Percentiles rank a stretch among this genome's conserved stretches.
These are phyloP conservation scores for Magnusiomyces paraingens DNA, from an alignment of 1,139 yeast species.

Conservation along the genomic window DNA sequence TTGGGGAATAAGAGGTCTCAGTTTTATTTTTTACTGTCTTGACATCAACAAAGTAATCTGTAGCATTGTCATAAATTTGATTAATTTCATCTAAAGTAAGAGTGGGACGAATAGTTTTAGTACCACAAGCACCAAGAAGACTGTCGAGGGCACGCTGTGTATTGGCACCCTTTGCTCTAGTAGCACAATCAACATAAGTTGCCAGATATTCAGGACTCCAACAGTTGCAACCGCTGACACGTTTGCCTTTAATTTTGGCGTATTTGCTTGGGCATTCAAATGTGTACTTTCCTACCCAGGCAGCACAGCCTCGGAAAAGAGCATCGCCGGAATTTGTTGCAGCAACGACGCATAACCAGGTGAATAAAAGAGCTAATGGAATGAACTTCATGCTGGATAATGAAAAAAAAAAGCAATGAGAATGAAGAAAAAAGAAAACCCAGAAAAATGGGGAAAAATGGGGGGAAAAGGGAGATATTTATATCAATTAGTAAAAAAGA, in stretches of 20 bases:
- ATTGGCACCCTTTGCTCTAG: conserved; percentile 5
- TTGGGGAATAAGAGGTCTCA: background rate
- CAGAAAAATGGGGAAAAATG: too few species aligned
- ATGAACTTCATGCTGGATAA: too few species aligned
- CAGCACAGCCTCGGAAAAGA: background rate
- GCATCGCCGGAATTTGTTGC: conserved; percentile 3
- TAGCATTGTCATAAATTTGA: background rate
- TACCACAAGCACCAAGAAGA: background rate
- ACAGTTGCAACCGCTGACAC: conserved; percentile 1
- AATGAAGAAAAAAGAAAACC: too few species aligned
- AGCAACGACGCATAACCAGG: background rate
- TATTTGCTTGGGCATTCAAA: background rate
- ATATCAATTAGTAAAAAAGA: too few species aligned
- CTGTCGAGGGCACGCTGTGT: background rate
- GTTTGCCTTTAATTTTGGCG: background rate
- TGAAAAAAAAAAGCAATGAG: too few species aligned
- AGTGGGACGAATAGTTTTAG: background rate
- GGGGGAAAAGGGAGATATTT: too few species aligned
- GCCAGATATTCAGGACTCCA: conserved; percentile 11
- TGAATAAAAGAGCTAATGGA: background rate
- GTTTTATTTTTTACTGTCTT: background rate
- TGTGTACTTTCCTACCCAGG: background rate
- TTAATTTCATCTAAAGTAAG: background rate
- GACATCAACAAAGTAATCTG: conserved; percentile 6
- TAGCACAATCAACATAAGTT: conserved; percentile 9